Percentiles rank a stretch among this genome's conserved stretches.
Evolutionary conservation across 345 rosid species (phyloP).

Genomic region (Corymbia maculata): DNA sequence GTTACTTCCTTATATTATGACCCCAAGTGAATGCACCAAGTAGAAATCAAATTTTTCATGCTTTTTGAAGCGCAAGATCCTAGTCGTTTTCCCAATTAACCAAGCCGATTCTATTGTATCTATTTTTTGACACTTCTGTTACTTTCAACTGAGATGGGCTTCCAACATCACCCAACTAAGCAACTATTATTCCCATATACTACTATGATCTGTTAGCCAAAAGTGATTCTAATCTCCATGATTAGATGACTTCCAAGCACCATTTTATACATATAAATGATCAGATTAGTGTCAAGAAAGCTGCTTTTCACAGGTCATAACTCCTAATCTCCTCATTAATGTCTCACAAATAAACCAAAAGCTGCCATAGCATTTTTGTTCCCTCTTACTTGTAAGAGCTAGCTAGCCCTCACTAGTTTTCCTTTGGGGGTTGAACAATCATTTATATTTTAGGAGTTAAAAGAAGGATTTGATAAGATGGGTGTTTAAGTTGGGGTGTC

Average conservation of each 20-base stretch:
- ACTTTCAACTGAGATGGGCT: not conserved
- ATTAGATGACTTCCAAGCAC: not conserved
- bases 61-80: not conserved
- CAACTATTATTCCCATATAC: not conserved
- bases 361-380: not conserved
- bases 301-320: not conserved
- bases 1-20: not conserved
- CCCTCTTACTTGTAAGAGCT: not conserved
- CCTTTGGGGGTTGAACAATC: not conserved
- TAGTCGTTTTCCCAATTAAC: not conserved
- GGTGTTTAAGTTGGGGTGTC: conserved; percentile 21
- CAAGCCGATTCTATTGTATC: not conserved
- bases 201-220: not conserved
- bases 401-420: not conserved
- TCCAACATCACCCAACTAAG: not conserved
- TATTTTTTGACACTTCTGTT: not conserved
- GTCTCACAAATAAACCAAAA: not conserved
- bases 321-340: not conserved
- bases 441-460: not conserved
- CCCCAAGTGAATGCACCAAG: not conserved
- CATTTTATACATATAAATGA: not conserved
- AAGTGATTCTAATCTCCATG: not conserved
- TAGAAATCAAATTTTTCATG: not conserved
- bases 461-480: not conserved
- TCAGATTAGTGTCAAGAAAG: not conserved